Percentiles rank a stretch among this genome's conserved stretches.
These are phyloP conservation scores for Tolypocladium paradoxum DNA, from an alignment of 2,329 filamentous ascomycete genomes.

Conservation along the genomic window DNA sequence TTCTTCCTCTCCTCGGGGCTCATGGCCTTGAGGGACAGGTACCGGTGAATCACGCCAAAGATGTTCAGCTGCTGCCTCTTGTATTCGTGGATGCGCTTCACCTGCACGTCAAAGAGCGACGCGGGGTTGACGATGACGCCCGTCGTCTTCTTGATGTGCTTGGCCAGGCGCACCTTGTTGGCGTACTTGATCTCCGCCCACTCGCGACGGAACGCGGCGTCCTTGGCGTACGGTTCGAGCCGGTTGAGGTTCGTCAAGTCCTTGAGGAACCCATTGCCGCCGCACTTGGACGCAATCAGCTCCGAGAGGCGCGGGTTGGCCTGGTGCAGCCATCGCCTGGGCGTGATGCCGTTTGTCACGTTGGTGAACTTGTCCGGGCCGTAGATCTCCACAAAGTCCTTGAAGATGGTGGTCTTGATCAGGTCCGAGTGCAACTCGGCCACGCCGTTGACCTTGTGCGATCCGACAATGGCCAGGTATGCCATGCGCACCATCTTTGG, in stretches of 20 bases:
- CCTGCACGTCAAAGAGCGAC: conserved; percentile 90
- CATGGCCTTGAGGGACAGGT: conserved; percentile 81
- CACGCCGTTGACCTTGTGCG: conserved; percentile 98
- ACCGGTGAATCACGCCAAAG: conserved; percentile 93
- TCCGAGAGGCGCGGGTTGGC: conserved; percentile 89
- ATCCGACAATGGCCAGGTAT: conserved; percentile 86
- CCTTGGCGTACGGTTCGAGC: conserved; percentile 72
- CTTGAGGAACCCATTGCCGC: conserved; percentile 75
- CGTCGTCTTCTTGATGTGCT: conserved; percentile 76
- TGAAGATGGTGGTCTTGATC: conserved; percentile 99
- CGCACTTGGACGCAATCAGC: conserved; percentile 82
- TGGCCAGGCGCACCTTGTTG: conserved; percentile 87
- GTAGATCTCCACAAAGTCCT: conserved; percentile 92
- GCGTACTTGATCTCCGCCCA: conserved; percentile 95
- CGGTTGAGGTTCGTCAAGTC: conserved; percentile 80
- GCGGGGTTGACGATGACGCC: conserved; percentile 77
- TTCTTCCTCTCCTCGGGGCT: conserved; percentile 76
- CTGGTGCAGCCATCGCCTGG: conserved; percentile 91
- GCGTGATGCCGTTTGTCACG: conserved; percentile 96
- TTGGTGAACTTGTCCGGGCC: conserved; percentile 97
- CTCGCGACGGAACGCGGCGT: conserved; percentile 83
- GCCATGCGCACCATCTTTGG: conserved; percentile 99
- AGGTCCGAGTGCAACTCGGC: conserved; percentile 95
- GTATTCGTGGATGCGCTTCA: conserved; percentile 99
- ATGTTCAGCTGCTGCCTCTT: conserved; percentile 99